These are phyloP conservation scores for Gymnopilus dilepis DNA, from an alignment of 768 basidiomycete genomes.

Conservation along the genomic window DNA sequence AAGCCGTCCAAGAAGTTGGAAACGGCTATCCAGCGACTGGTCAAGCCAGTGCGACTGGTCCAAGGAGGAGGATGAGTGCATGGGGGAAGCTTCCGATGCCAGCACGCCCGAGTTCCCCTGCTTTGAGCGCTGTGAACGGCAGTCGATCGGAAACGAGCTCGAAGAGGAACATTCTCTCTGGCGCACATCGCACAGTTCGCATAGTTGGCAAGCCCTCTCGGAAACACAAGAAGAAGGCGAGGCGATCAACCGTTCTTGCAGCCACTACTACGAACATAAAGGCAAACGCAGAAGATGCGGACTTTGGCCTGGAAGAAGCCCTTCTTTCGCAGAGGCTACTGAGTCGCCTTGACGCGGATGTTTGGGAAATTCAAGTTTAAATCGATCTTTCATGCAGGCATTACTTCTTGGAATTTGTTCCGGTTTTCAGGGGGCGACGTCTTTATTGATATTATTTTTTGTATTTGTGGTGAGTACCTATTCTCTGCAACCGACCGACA, in stretches of 20 bases:
- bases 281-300: conserved; percentile 25
- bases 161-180: conserved; percentile 12
- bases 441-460: conserved; percentile 29
- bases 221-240: conserved; percentile 21
- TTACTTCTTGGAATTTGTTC: neutral
- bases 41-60: conserved; percentile 9
- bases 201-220: conserved; percentile 14
- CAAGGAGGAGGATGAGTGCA: conserved; percentile 29
- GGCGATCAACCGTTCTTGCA: conserved; percentile 20
- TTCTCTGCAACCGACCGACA: neutral
- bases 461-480: conserved; percentile 23
- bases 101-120: conserved; percentile 17
- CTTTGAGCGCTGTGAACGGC: conserved; percentile 9
- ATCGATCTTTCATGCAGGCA: neutral
- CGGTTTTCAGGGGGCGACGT: neutral
- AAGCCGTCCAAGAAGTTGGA: neutral
- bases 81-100: conserved; percentile 33
- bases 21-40: conserved; percentile 18
- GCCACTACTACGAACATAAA: neutral
- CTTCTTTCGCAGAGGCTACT: conserved; percentile 39
- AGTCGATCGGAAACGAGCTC: conserved; percentile 2
- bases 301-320: conserved; percentile 38
- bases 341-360: conserved; percentile 33
- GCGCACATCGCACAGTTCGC: neutral
- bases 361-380: conserved; percentile 20